phyloP scores from a whole-genome alignment of 148 eudicot species.

The Rhododendron molle region DNA sequence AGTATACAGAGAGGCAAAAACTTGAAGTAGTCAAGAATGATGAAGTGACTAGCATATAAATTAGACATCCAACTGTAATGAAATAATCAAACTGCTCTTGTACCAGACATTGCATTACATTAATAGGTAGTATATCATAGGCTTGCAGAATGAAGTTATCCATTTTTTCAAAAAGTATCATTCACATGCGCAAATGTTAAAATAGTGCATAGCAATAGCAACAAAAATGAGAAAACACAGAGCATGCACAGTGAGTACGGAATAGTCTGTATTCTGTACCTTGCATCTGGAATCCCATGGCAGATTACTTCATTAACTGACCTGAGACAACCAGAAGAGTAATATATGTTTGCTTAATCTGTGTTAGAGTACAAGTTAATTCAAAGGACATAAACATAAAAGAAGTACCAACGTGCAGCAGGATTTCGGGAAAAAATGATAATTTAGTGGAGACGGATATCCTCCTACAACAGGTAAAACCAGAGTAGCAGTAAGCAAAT shows the following conservation, averaged over 20 bases:
- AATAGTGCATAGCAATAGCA: background rate
- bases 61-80: background rate
- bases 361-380: background rate
- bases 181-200: too few species aligned
- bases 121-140: background rate
- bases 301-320: constrained; percentile 99
- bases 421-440: constrained; percentile 95
- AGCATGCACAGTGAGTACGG: background rate
- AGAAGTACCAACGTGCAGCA: constrained; percentile 99
- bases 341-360: constrained; percentile 2
- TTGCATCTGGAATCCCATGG: constrained; percentile 99
- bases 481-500: background rate
- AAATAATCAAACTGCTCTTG: background rate
- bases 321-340: constrained; percentile 38
- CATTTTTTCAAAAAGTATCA: background rate
- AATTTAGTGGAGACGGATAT: constrained; percentile 95
- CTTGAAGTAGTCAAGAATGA: background rate
- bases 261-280: constrained; percentile 53
- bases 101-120: background rate
- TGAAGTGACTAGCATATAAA: background rate
- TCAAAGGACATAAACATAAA: constrained; percentile 15
- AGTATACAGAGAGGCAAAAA: background rate
- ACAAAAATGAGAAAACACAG: background rate
- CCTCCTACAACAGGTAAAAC: constrained; percentile 58
- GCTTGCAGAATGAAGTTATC: background rate